Percentiles rank a stretch among this genome's conserved stretches.
phyloP scores from a whole-genome alignment of 805 yeast species.

The Saccharomycopsis sp. region DNA sequence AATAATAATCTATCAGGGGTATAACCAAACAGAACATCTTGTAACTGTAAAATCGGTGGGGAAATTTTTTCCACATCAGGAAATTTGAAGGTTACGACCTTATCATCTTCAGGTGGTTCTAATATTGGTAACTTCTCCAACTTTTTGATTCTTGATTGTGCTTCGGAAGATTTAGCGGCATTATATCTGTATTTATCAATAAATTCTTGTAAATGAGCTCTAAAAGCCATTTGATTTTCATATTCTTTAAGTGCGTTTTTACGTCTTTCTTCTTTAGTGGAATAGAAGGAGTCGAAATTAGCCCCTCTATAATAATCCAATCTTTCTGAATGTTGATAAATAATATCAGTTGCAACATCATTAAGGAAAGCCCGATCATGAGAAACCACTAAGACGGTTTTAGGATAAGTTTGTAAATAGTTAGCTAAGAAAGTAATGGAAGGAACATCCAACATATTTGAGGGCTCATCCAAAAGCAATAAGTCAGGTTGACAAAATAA shows the following conservation, averaged over 20 bases:
- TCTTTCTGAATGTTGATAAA: conserved; percentile 95
- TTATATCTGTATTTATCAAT: conserved; percentile 95
- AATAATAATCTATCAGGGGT: conserved; percentile 52
- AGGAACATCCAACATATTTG: conserved; percentile 99
- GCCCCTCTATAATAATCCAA: conserved; percentile 92
- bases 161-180: conserved; percentile 96
- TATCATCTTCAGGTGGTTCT: conserved; percentile 93
- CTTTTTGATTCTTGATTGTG: conserved; percentile 95
- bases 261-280: conserved; percentile 90
- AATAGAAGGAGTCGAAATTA: conserved; percentile 85
- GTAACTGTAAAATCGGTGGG: conserved; percentile 87
- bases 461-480: conserved; percentile 92
- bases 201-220: conserved; percentile 87
- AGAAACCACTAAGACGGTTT: conserved; percentile 91
- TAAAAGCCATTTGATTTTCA: conserved; percentile 92
- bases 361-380: conserved; percentile 96
- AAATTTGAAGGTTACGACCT: conserved; percentile 72
- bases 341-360: conserved; percentile 97
- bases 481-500: conserved; percentile 95
- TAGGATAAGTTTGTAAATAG: conserved; percentile 80
- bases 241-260: conserved; percentile 91
- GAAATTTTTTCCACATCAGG: conserved; percentile 92
- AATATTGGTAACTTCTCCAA: conserved; percentile 87
- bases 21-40: conserved; percentile 82
- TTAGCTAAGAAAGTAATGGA: conserved; percentile 89